Evolutionary conservation across 2,329 filamentous ascomycete species (phyloP), one percentile per base, ranked within the genome.

Genomic region (Myotisia sp.): DNA sequence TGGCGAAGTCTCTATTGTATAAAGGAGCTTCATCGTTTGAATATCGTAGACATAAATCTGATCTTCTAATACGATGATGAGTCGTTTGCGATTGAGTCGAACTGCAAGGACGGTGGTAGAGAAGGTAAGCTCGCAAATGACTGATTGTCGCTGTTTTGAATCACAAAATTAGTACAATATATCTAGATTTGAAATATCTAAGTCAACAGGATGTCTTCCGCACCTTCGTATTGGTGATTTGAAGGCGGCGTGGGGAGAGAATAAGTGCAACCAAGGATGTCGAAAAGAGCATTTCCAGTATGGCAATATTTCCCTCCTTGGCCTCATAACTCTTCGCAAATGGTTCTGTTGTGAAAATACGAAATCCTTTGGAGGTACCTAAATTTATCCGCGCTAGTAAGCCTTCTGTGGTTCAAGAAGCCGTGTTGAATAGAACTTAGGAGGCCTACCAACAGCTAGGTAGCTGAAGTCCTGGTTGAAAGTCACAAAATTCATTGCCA

Each of bases 381-480:
- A 45, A 40, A 37, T 13, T n/a, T 42, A 42, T 48, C 41, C 43
- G 38, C 29, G 37, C 42, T 40, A 38, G 31, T 43, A 14, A 36
- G 34, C 4, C 24, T n/a, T 6, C 14, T 8, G n/a, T n/a, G 28
- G 16, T 26, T 18, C 26, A 13, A 20, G 24, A 22, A 32, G 5
- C 6, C n/a, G 6, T 22, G n/a, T 12, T 36, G 20, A 23, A 33
- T 20, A 34, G 34, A 19, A 35, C 14, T 17, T 9, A 22, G 24
- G 8, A 12, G 37, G 60, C 77, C 53, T 67, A 85, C 84, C 87
- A 48, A 98, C 86, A 64, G 87, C 87, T 44, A 98, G 70, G 59
- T 87, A 87, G 70, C 82, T 92, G 65, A 93, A 85, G 67, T 98
- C 90, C 67, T 98, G 90, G 62, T 98, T 98, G 63, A 95, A 98